Conservation (phyloP, 805 yeast species). For the Yarrowia sp. region DNA sequence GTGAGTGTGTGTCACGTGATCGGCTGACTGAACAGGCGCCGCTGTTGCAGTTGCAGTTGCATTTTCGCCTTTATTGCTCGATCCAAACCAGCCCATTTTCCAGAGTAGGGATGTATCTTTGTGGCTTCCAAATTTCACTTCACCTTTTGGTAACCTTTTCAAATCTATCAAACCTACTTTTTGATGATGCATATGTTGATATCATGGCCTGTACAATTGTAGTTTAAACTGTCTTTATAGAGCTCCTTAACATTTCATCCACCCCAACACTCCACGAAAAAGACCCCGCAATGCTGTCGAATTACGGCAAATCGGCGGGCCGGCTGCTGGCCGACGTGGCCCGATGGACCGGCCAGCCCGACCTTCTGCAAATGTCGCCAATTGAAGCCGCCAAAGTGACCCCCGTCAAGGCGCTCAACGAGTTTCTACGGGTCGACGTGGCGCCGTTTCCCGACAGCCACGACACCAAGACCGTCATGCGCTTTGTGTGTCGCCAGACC, state of each 20-base stretch:
- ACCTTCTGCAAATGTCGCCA: constrained; percentile 41
- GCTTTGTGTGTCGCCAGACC: constrained; percentile 42
- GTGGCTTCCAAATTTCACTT: too few relatives aligned
- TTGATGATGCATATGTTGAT: too few relatives aligned
- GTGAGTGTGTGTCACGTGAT: not conserved
- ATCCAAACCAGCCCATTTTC: constrained; percentile 37
- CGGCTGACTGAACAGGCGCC: not conserved
- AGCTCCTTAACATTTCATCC: too few relatives aligned
- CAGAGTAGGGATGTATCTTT: too few relatives aligned
- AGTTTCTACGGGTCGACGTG: constrained; percentile 40
- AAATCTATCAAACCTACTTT: constrained; percentile 3
- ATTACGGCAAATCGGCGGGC: constrained; percentile 42
- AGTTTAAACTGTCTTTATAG: too few relatives aligned
- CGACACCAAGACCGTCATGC: constrained; percentile 32
- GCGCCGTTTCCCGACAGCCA: constrained; percentile 40
- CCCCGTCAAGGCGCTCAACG: constrained; percentile 40
- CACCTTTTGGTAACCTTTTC: constrained; percentile 12
- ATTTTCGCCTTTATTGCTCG: not conserved
- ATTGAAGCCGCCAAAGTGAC: constrained; percentile 40
- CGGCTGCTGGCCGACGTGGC: constrained; percentile 49
- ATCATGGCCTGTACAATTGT: too few relatives aligned
- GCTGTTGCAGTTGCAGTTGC: too few relatives aligned
- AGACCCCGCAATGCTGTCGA: constrained; percentile 3
- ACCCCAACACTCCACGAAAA: too few relatives aligned
- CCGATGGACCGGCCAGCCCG: constrained; percentile 42